Base-by-base conservation (phyloP, 768 basidiomycete species). In the Saitozyma podzolica region DNA sequence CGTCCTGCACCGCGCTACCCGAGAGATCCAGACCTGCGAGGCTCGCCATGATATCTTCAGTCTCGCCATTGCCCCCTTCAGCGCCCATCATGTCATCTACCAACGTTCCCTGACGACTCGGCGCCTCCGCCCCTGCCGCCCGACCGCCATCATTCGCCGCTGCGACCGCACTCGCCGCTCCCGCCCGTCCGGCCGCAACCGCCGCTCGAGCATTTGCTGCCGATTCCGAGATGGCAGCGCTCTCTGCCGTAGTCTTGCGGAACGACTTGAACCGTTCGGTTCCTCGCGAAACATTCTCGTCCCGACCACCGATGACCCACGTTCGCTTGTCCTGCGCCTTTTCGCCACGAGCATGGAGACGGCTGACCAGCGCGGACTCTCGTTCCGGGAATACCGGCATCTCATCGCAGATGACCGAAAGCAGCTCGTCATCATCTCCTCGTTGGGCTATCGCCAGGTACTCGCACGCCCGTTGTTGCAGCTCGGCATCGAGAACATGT, bases 351-450 rank as follows among this genome's bases (percentile, higher is more conserved):
- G 87, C 88, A 78, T 95, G 90, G 47, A 99, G 81, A 54, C 92
- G 85, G 52, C 86, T 90, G 54, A 96, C 83, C 8, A 99, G 83
- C 2, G 94, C 89, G 62, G 92, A 95, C 68, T 92, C 90, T 52
- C 96, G 86, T 56, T 95, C 90, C 4, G 95, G 94, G 84, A 96
- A 99, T 5, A 95, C 93, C 0, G 96, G 96, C 88, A 99, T 98
- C 80, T 98, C 96, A 78, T 98, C 96, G 78, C 94, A 97, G 13
- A 98, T 86, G 65, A 91, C 91, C 75, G 93, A 90, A 49, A 99
- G 82, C 50, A 98, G 84, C 66, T 93, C 93, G 71, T 98, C 94
- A 42, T 93, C 92, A 54, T 94, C 92, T 17, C 88, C 82, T 43
- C 92, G 84, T 29, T 84, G 86, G 10, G 95, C 89, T 17, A 99